Evolutionary conservation across 1,139 yeast genomes (phyloP).

Genomic region (Yamadazyma jaroonii): DNA sequence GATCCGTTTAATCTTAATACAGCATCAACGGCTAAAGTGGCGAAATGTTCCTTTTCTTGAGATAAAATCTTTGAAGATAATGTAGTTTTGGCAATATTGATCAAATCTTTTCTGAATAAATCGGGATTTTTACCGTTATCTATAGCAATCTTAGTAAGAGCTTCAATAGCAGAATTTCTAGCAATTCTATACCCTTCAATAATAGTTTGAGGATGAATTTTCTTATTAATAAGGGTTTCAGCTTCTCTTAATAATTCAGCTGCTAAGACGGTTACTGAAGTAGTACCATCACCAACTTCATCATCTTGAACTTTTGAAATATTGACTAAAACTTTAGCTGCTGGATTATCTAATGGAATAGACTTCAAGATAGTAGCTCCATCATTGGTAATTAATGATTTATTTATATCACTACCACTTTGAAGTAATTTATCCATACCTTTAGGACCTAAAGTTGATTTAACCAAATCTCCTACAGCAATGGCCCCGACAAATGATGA

Average conservation of each 20-base stretch:
- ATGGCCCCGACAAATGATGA: constrained; percentile 98
- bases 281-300: constrained; percentile 98
- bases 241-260: constrained; percentile 95
- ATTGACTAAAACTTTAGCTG: constrained; percentile 95
- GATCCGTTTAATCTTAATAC: constrained; percentile 88
- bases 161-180: constrained; percentile 74
- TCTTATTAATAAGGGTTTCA: constrained; percentile 85
- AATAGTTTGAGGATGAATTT: constrained; percentile 96
- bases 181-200: constrained; percentile 96
- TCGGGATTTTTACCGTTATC: constrained; percentile 65
- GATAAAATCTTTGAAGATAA: constrained; percentile 88
- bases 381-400: constrained; percentile 86
- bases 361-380: constrained; percentile 96
- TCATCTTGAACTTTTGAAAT: constrained; percentile 97
- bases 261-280: constrained; percentile 93
- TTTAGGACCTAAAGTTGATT: constrained; percentile 94
- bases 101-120: constrained; percentile 70
- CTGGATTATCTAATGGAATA: constrained; percentile 95
- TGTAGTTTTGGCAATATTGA: constrained; percentile 90
- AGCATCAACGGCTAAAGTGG: constrained; percentile 92
- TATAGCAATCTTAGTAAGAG: constrained; percentile 73
- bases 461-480: constrained; percentile 96
- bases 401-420: constrained; percentile 73
- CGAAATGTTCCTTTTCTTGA: constrained; percentile 90
- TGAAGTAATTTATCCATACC: constrained; percentile 97